Evolutionary conservation across 2,329 filamentous ascomycete species (phyloP).

Genomic region (Colletotrichum brevisporum): DNA sequence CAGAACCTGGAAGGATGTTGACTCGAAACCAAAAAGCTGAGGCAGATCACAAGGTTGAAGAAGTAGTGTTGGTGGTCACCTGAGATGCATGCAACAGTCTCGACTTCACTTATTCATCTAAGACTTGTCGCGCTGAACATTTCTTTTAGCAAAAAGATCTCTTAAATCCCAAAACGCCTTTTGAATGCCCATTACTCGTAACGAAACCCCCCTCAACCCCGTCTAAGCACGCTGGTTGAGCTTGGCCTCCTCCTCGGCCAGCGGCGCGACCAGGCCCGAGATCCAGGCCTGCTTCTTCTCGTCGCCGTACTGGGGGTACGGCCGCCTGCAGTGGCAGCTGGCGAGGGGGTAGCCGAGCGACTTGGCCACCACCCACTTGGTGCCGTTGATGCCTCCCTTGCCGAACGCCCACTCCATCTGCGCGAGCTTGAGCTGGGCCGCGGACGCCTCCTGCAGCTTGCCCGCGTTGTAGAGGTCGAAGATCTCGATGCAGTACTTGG

Average conservation of each 20-base stretch:
- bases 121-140: no score
- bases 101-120: no score
- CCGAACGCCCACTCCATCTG: conserved; percentile 69
- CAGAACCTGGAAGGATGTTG: no score
- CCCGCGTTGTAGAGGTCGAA: conserved; percentile 64
- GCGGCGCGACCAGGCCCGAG: conserved; percentile 34
- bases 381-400: conserved; percentile 72
- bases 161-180: conserved; percentile 1
- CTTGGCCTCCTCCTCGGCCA: conserved; percentile 41
- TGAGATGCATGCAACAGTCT: no score
- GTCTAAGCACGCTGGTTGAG: conserved; percentile 20
- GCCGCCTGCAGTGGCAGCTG: conserved; percentile 66
- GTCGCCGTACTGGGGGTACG: conserved; percentile 65
- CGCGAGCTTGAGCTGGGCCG: conserved; percentile 65
- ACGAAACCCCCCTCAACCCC: not conserved
- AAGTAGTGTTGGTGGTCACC: no score
- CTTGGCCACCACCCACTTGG: conserved; percentile 71
- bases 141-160: not conserved
- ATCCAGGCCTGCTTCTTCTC: conserved; percentile 52
- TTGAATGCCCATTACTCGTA: not conserved
- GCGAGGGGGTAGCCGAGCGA: conserved; percentile 64
- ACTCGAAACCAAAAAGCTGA: no score
- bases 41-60: no score
- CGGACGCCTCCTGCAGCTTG: conserved; percentile 61
- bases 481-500: conserved; percentile 64